Base-by-base conservation (phyloP, 371 early-diverging fungal species). In the Syncephalastrum contaminatum region DNA sequence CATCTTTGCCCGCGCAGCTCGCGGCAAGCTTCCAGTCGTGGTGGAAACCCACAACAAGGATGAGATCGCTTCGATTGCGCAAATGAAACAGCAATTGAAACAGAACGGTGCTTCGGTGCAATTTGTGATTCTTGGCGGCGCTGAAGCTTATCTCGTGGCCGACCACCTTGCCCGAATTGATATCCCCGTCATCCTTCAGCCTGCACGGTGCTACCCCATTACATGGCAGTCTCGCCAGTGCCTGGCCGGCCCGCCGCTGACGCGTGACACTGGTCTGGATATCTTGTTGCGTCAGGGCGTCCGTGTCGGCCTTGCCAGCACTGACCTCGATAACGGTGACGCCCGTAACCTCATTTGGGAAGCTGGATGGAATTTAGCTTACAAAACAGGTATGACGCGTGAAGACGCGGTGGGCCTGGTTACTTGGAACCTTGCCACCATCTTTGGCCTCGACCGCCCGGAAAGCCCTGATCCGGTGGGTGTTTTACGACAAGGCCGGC, bases 281-380 rank as follows among this genome's bases (percentile, higher is more conserved):
- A 63, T 85, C 16, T 63, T 93, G 21, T 51, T 78, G 22, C 59
- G 72, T 15, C 75, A 81, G 18, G 80, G 83, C 20, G 91, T 93
- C 22, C 65, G 68, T 27, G 84, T 90, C 2, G 86, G 73, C 13
- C 51, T 90, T 22, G 80, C 86, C 6, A 79, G 80, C 12, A 69
- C 75, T 5, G 78, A 77, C 53, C 66, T 61, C 10, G 82, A 86
- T 52, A 77, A 86, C 42, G 82, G 85, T 18, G 78, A 79, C 63
- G 85, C 79, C 4, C 83, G 90, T 54, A 81, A 84, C 36, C 60
- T 92, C 60, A 77, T 86, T 16, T 91, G 87, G 85, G 90, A 88
- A 58, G 91, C 93, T 47, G 90, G 82, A 54, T 62, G 71, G 73
- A 60, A 77, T 69, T 53, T 69, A 43, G 51, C 75, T 15, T 71